Percentiles rank a stretch among this genome's conserved stretches.
Conservation (phyloP, 225 moss, liverwort and hornwort species). For the Thuidium tamariscinum region DNA sequence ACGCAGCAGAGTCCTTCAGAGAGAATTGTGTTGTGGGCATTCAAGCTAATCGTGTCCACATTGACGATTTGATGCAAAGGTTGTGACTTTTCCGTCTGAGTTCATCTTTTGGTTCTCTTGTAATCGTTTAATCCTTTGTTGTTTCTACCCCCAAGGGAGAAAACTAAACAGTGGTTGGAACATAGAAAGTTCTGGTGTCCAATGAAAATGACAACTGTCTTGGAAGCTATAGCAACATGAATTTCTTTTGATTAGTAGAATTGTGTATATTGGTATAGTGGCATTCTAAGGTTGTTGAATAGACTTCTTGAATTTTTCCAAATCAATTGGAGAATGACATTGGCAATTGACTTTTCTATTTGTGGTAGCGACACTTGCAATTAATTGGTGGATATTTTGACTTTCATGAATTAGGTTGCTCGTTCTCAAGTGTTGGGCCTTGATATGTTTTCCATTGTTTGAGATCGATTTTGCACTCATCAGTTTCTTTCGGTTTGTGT, state of each 20-base stretch:
- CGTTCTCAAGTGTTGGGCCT: not conserved
- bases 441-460: not conserved
- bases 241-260: not conserved
- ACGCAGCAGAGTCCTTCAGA: constrained; percentile 85
- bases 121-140: not conserved
- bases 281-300: not conserved
- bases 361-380: not conserved
- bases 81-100: not conserved
- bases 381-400: not conserved
- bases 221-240: not conserved
- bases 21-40: constrained; percentile 95
- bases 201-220: not conserved
- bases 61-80: constrained; percentile 31
- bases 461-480: not conserved
- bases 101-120: not conserved
- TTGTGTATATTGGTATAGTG: not conserved
- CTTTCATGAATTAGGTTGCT: not conserved
- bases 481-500: not conserved
- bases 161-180: not conserved
- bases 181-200: not conserved
- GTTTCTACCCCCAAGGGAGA: not conserved
- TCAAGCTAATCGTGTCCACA: constrained; percentile 34
- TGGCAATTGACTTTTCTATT: not conserved
- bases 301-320: not conserved
- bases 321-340: not conserved